Percentiles rank a stretch among this genome's conserved stretches.
phyloP scores from a whole-genome alignment of 78 protist genomes.

The Dictyostelium intermedium region DNA sequence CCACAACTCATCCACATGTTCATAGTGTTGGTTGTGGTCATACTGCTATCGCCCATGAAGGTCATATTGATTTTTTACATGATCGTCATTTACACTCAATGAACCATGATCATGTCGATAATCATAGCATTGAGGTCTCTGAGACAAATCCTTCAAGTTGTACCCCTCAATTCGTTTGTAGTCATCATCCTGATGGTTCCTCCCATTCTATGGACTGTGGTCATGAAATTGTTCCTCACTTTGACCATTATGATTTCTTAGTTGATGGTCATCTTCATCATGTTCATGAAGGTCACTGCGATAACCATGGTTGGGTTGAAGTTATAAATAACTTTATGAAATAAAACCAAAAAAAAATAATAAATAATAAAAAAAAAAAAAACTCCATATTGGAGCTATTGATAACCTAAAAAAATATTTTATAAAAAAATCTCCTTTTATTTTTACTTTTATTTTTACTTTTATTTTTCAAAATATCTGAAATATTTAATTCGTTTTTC shows the following conservation, averaged over 20 bases:
- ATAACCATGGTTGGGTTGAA: slow-evolving; percentile 48
- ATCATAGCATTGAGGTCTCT: slow-evolving; percentile 41
- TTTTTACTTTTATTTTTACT: neutral
- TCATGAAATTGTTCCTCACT: slow-evolving; percentile 66
- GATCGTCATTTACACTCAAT: slow-evolving; percentile 48
- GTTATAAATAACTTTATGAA: neutral
- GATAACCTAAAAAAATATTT: neutral
- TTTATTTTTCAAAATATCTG: neutral
- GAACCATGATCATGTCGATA: slow-evolving; percentile 60
- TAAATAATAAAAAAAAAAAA: neutral
- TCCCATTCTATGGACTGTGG: slow-evolving; percentile 45
- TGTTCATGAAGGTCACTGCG: slow-evolving; percentile 62
- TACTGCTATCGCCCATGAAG: slow-evolving; percentile 78
- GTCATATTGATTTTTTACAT: slow-evolving; percentile 55
- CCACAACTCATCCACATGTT: slow-evolving; percentile 38
- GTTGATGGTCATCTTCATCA: slow-evolving; percentile 78
- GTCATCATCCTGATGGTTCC: slow-evolving; percentile 42
- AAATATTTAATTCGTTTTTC: neutral
- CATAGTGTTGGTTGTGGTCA: slow-evolving; percentile 71
- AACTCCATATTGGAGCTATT: neutral
- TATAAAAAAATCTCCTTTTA: neutral
- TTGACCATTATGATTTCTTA: slow-evolving; percentile 54
- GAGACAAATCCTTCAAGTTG: slow-evolving; percentile 40
- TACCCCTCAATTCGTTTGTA: slow-evolving; percentile 59
- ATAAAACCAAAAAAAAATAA: neutral